These are phyloP conservation scores for Digitaria exilis DNA, from an alignment of 202 grass and related monocot genomes.

Conservation along the genomic window DNA sequence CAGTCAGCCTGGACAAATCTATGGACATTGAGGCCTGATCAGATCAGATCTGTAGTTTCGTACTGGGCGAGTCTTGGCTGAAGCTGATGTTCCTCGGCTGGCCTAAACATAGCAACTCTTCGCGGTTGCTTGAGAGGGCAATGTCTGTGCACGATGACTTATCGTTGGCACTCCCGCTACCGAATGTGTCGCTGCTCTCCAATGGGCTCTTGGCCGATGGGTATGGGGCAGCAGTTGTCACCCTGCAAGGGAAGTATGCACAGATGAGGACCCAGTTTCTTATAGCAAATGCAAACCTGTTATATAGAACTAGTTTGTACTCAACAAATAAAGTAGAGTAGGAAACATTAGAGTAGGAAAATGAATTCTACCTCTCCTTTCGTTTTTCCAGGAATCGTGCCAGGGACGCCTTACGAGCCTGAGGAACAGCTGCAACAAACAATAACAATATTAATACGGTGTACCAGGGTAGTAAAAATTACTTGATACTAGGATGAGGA, in stretches of 20 bases:
- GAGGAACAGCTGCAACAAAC: conserved; percentile 67
- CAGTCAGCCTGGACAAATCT: conserved; percentile 46
- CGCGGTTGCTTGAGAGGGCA: conserved; percentile 61
- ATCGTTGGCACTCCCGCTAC: conserved; percentile 45
- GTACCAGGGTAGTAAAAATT: conserved; percentile 6
- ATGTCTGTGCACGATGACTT: conserved; percentile 68
- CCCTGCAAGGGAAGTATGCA: conserved; percentile 47
- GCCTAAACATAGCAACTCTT: conserved; percentile 56
- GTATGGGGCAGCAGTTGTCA: conserved; percentile 58
- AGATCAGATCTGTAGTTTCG: conserved; percentile 69
- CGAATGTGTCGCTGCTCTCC: conserved; percentile 59
- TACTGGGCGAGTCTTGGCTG: conserved; percentile 62
- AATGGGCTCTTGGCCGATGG: conserved; percentile 51
- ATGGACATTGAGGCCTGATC: conserved; percentile 36
- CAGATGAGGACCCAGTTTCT: conserved; percentile 31
- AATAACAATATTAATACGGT: conserved; percentile 7
- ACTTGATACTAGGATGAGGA: background rate
- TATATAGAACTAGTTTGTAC: background rate
- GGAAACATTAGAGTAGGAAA: background rate
- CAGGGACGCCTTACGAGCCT: conserved; percentile 82
- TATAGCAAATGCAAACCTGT: background rate
- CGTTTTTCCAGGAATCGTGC: conserved; percentile 81
- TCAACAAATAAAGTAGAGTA: background rate
- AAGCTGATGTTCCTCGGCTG: conserved; percentile 64
- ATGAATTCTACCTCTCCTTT: conserved; percentile 70